phyloP scores from a whole-genome alignment of 2,329 filamentous ascomycete genomes.

The Thelonectria blattea region DNA sequence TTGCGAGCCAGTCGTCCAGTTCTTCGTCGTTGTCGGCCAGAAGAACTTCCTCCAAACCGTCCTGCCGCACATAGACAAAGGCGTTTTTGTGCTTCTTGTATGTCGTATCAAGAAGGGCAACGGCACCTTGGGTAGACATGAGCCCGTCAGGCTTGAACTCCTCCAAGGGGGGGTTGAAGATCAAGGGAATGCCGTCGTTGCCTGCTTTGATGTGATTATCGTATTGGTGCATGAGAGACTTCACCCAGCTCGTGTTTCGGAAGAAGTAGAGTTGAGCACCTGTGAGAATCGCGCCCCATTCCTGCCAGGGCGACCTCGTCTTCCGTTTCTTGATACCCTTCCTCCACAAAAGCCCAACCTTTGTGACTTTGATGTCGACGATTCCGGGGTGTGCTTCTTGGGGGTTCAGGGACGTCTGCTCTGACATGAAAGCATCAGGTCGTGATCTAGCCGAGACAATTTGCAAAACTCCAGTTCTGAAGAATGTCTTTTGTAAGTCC shows the following conservation, averaged over 20 bases:
- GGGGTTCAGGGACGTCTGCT: conserved; percentile 83
- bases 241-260: conserved; percentile 90
- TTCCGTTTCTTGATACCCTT: conserved; percentile 95
- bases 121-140: conserved; percentile 91
- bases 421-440: conserved; percentile 93
- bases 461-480: conserved; percentile 88
- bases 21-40: conserved; percentile 89
- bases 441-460: conserved; percentile 93
- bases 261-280: conserved; percentile 98
- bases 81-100: conserved; percentile 98
- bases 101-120: conserved; percentile 81
- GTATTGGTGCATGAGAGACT: conserved; percentile 86
- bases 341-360: conserved; percentile 92
- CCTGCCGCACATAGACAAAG: conserved; percentile 87
- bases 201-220: conserved; percentile 81
- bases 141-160: conserved; percentile 94
- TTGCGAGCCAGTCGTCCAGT: conserved; percentile 95
- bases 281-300: conserved; percentile 96
- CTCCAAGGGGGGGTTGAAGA: conserved; percentile 87
- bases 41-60: conserved; percentile 87
- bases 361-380: conserved; percentile 96
- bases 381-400: conserved; percentile 88
- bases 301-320: conserved; percentile 94
- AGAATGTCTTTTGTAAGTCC: conserved; percentile 86
- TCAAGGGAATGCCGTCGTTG: conserved; percentile 75